Evolutionary conservation across 768 basidiomycete genomes (phyloP).

Genomic region (Boletus vermiculosoides): DNA sequence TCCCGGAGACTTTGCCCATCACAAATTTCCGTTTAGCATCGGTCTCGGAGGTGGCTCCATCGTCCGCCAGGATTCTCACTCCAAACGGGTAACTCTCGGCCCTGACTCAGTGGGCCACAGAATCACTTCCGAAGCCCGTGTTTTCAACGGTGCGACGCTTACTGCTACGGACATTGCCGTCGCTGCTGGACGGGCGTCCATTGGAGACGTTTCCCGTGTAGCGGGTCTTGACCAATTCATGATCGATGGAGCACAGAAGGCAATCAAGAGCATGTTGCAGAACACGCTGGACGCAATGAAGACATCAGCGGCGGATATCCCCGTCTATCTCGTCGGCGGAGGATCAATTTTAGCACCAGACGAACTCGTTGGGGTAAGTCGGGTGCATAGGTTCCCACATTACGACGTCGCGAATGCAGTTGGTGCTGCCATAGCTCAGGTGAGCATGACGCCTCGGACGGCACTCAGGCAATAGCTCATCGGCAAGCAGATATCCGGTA

Average conservation of each 20-base stretch:
- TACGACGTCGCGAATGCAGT: constrained; percentile 62
- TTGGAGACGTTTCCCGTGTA: constrained; percentile 30
- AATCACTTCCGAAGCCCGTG: constrained; percentile 45
- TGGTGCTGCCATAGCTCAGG: constrained; percentile 49
- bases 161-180: constrained; percentile 65
- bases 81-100: constrained; percentile 49
- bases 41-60: constrained; percentile 66
- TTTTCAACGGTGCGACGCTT: constrained; percentile 55
- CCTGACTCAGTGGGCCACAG: constrained; percentile 65
- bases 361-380: constrained; percentile 49
- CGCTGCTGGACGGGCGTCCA: constrained; percentile 34
- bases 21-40: constrained; percentile 36
- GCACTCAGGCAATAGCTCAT: constrained; percentile 2
- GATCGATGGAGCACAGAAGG: constrained; percentile 37
- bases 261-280: constrained; percentile 45
- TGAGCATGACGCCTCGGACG: constrained; percentile 6
- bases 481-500: constrained; percentile 39
- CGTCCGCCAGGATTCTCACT: constrained; percentile 36
- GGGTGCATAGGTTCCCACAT: constrained; percentile 48
- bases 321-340: constrained; percentile 64
- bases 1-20: neutral
- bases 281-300: constrained; percentile 61
- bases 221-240: constrained; percentile 22
- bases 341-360: constrained; percentile 59
- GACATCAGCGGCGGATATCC: constrained; percentile 54